phyloP scores from a whole-genome alignment of 2,329 filamentous ascomycete species.

The Cyphellophora attinorum region DNA sequence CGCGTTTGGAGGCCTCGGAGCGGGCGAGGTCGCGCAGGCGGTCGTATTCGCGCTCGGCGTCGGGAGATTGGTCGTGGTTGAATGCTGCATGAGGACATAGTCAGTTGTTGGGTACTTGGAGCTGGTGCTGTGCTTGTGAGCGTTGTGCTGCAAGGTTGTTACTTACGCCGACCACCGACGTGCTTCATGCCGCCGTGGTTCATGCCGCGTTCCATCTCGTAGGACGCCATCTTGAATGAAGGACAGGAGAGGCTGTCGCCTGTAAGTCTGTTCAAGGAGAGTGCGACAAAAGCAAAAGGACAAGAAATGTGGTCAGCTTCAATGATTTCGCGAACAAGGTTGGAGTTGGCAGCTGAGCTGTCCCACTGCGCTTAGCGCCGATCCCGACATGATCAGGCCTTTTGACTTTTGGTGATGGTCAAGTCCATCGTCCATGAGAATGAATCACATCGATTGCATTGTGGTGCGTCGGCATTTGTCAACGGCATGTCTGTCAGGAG shows the following conservation, averaged over 20 bases:
- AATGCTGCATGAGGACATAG: slow-evolving; percentile 48
- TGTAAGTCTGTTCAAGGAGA: neutral
- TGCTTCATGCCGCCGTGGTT: slow-evolving; percentile 28
- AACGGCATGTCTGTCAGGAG: too few species aligned
- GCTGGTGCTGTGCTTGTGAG: neutral
- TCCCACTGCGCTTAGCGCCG: too few species aligned
- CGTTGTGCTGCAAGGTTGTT: neutral
- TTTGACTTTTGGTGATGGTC: too few species aligned
- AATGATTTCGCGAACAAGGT: too few species aligned
- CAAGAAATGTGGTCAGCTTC: too few species aligned
- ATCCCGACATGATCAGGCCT: too few species aligned
- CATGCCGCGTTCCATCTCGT: too few species aligned
- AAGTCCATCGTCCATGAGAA: too few species aligned
- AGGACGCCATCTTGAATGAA: slow-evolving; percentile 25
- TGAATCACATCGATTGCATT: too few species aligned
- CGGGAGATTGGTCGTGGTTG: slow-evolving; percentile 57
- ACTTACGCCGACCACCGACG: slow-evolving; percentile 16
- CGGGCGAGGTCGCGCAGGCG: slow-evolving; percentile 75
- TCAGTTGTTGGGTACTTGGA: neutral
- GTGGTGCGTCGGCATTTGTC: too few species aligned
- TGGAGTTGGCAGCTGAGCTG: too few species aligned
- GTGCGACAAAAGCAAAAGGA: neutral
- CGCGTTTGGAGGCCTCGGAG: slow-evolving; percentile 68
- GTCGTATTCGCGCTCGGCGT: slow-evolving; percentile 81
- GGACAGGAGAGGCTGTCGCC: too few species aligned